Conservation (phyloP, 768 basidiomycete genomes). For the Rhizopogon sp. region DNA sequence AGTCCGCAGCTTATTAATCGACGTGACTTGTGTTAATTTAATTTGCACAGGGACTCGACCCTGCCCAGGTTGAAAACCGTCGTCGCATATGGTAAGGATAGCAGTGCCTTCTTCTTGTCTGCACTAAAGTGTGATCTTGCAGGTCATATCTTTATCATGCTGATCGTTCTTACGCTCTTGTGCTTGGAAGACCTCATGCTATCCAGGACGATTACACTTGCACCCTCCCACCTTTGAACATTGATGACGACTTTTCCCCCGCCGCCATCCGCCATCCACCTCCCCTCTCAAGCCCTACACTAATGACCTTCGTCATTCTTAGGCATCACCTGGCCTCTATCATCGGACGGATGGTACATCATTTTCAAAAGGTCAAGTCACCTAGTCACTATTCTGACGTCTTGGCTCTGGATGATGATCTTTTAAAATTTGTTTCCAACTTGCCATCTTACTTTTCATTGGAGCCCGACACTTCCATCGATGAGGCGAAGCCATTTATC, state of each 20-base stretch:
- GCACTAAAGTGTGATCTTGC: constrained; percentile 8
- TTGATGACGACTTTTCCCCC: constrained; percentile 53
- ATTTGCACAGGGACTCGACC: constrained; percentile 56
- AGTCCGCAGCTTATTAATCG: constrained; percentile 16
- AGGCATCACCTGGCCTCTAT: constrained; percentile 77
- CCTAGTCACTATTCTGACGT: constrained; percentile 83
- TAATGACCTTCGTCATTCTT: constrained; percentile 84
- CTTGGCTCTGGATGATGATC: constrained; percentile 73
- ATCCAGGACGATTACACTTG: constrained; percentile 90
- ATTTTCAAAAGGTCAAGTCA: constrained; percentile 83
- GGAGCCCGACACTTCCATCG: constrained; percentile 73
- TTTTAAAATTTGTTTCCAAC: constrained; percentile 67
- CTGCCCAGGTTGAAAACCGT: constrained; percentile 79
- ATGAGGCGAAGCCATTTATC: constrained; percentile 59
- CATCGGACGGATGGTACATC: constrained; percentile 87
- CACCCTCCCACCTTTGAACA: constrained; percentile 69
- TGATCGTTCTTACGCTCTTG: constrained; percentile 86
- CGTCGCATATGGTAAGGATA: constrained; percentile 75
- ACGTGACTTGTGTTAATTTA: constrained; percentile 4
- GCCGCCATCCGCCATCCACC: constrained; percentile 43
- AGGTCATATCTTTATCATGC: constrained; percentile 93
- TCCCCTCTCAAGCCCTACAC: constrained; percentile 67
- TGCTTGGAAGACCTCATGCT: constrained; percentile 85
- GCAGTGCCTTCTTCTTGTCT: not conserved
- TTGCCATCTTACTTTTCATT: constrained; percentile 78